Evolutionary conservation across 139 green algal genomes (phyloP).

Genomic region (Tetradesmus obliquus): DNA sequence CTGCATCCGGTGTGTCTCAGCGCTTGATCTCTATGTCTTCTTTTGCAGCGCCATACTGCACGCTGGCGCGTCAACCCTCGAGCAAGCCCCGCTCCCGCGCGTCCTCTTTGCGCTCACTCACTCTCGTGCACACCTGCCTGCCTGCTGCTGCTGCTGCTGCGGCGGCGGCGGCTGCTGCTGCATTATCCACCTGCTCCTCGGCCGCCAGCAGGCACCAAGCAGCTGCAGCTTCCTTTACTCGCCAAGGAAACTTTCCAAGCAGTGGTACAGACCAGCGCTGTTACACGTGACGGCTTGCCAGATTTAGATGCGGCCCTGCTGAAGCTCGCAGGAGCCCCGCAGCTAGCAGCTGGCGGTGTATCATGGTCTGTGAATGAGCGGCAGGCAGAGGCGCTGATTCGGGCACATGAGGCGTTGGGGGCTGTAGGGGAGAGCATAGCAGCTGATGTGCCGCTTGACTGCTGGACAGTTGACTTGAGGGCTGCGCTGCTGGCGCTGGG

Average conservation of each 20-base stretch:
- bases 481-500: conserved; percentile 88
- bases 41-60: too few species aligned
- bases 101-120: too few species aligned
- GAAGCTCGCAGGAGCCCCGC: conserved; percentile 41
- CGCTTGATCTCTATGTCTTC: too few species aligned
- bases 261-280: conserved; percentile 76
- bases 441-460: conserved; percentile 89
- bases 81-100: too few species aligned
- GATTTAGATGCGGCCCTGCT: conserved; percentile 61
- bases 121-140: neutral
- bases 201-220: conserved; percentile 13
- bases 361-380: conserved; percentile 94
- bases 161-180: neutral
- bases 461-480: conserved; percentile 97
- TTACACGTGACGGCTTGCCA: conserved; percentile 70
- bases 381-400: conserved; percentile 89
- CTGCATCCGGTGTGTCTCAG: too few species aligned
- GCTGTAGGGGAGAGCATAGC: conserved; percentile 68
- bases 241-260: conserved; percentile 46
- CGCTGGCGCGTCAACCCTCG: too few species aligned
- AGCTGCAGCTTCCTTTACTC: conserved; percentile 43
- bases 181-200: neutral
- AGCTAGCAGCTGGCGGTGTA: conserved; percentile 75
- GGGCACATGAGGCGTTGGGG: conserved; percentile 70
- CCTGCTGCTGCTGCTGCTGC: neutral